Evolutionary conservation across 208 protist genomes (phyloP), one percentile per base, ranked within the genome.

Genomic region (Porcisia hertigi): DNA sequence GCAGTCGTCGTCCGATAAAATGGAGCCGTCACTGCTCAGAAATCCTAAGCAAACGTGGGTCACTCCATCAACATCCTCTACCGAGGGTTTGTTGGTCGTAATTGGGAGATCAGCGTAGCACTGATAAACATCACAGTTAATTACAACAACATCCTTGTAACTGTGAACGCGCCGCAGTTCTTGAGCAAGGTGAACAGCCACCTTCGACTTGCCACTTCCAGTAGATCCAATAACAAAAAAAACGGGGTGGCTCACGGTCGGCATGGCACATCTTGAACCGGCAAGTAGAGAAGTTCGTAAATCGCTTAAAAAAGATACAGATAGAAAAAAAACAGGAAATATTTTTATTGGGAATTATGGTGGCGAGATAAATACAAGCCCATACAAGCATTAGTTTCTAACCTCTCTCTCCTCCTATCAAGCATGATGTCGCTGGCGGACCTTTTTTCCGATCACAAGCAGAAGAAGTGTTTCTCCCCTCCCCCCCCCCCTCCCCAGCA

Each of bases 61-160:
- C 45, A 97, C 81, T 34, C 82, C 82, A 18, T 79, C 52, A 60
- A 88, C 81, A 55, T 97, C 91, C 25, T 72, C 72, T 16, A n/a
- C 49, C 3, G 85, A 85, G 2, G 87, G 79, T 67, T 97, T 97
- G 77, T 98, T 98, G 11, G 94, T 98, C 34, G 82, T 88, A 63
- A 97, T 86, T 23, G 94, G 92, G 52, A 98, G 89, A 49, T 81
- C 94, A 9, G 41, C 34, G 71, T 96, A 98, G 74, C 96, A 95
- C 77, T 98, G 96, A 77, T 94, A 90, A 8, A 95, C 90, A 71
- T 98, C 96, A 69, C 92, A 95, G 69, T 93, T 96, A 1, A 98
- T 64, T 43, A 98, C 75, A 14, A 92, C 88, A n/a, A 96, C 92
- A 71, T 88, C 16, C 34, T 83, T 43, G 82, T 89, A 95, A 0